Conservation (phyloP, 1,139 yeast species). For the Suhomyces taliae region DNA sequence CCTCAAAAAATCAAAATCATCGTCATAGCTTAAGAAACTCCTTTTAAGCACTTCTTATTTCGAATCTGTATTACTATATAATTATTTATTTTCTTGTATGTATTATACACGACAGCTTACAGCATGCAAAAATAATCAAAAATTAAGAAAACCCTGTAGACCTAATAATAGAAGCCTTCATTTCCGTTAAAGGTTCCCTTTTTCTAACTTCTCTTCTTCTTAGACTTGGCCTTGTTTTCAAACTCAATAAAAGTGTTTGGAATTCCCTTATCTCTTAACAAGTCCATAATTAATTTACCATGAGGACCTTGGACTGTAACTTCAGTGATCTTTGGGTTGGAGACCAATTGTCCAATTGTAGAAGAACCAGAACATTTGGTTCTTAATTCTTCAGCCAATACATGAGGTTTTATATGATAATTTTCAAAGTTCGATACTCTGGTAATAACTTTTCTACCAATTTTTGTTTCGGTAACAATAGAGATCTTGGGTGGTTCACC, state of each 20-base stretch:
- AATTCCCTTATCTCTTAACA: slow-evolving; percentile 66
- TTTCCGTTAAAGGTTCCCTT: background rate
- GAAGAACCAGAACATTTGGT: slow-evolving; percentile 88
- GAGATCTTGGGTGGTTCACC: slow-evolving; percentile 71
- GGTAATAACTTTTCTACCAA: slow-evolving; percentile 82
- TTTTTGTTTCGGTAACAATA: slow-evolving; percentile 71
- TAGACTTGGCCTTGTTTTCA: slow-evolving; percentile 62
- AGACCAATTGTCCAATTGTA: slow-evolving; percentile 59
- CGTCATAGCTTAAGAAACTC: background rate
- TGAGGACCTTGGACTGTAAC: slow-evolving; percentile 93
- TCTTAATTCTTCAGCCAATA: slow-evolving; percentile 67
- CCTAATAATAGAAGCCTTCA: no score
- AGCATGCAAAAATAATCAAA: no score
- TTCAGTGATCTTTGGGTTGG: slow-evolving; percentile 58
- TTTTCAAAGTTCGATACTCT: slow-evolving; percentile 67
- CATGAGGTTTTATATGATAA: slow-evolving; percentile 64
- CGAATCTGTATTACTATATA: background rate
- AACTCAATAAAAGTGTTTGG: slow-evolving; percentile 60
- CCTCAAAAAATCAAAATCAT: background rate
- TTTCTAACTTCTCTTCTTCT: slow-evolving; percentile 38
- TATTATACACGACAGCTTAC: background rate
- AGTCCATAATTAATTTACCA: slow-evolving; percentile 56
- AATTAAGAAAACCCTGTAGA: no score
- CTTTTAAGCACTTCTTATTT: background rate
- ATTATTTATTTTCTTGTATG: background rate